A percentile compares a stretch with the other conserved stretches of the same genome.
Evolutionary conservation across 2,329 filamentous ascomycete species (phyloP).

Genomic region (Zasmidium citrigriseum): DNA sequence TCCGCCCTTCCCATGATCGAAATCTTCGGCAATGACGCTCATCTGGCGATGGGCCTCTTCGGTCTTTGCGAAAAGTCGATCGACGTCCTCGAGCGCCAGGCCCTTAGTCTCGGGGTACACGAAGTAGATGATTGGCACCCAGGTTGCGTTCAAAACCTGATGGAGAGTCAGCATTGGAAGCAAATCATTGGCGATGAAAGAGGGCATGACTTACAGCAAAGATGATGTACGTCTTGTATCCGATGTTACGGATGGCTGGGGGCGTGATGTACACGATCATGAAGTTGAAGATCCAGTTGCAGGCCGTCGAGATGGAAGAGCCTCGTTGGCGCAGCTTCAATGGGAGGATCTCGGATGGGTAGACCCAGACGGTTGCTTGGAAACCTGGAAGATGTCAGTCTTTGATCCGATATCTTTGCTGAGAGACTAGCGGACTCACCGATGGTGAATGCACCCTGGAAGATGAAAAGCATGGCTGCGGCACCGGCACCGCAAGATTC

Average conservation of each 20-base stretch:
- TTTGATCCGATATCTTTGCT: neutral
- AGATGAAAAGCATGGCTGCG: slow-evolving; percentile 61
- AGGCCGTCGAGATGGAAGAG: slow-evolving; percentile 33
- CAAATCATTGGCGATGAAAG: neutral
- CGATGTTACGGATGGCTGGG: slow-evolving; percentile 58
- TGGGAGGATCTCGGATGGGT: slow-evolving; percentile 62
- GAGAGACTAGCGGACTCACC: slow-evolving; percentile 29
- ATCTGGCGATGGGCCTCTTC: slow-evolving; percentile 25
- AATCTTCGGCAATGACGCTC: slow-evolving; percentile 14
- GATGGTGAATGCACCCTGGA: slow-evolving; percentile 63
- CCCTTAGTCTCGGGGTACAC: slow-evolving; percentile 64
- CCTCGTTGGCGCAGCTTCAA: slow-evolving; percentile 33
- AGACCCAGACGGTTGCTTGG: slow-evolving; percentile 64
- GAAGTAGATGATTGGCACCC: slow-evolving; percentile 58
- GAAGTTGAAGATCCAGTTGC: slow-evolving; percentile 52
- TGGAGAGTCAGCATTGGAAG: slow-evolving; percentile 1
- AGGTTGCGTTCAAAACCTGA: slow-evolving; percentile 23
- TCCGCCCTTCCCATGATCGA: neutral
- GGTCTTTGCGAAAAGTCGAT: slow-evolving; percentile 59
- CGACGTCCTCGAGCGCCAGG: slow-evolving; percentile 64
- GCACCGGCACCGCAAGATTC: slow-evolving; percentile 33
- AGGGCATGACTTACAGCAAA: slow-evolving; percentile 26
- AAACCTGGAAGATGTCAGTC: slow-evolving; percentile 37
- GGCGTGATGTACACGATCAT: slow-evolving; percentile 68
- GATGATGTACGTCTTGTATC: slow-evolving; percentile 56